phyloP scores from a whole-genome alignment of 2,329 filamentous ascomycete species.

The Graphiopsis chlorocephala region DNA sequence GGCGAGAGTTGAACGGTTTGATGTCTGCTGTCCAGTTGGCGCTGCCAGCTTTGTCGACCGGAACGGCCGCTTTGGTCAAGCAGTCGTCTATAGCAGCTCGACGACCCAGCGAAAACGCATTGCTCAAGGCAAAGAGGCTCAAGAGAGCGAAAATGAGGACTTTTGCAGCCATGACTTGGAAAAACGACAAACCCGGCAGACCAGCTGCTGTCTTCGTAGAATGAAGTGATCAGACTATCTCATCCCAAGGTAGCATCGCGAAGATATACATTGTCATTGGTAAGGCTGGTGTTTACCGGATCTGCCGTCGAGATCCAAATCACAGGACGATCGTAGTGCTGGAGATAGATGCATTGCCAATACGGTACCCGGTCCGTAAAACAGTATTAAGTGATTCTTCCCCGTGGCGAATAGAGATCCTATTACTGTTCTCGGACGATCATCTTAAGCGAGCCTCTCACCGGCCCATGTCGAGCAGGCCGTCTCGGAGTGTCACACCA shows the following conservation, averaged over 20 bases:
- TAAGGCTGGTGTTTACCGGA: neutral
- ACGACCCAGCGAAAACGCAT: neutral
- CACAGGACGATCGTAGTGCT: neutral
- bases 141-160: neutral
- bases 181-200: neutral
- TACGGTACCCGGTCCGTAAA: neutral
- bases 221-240: neutral
- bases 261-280: neutral
- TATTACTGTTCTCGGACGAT: neutral
- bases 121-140: neutral
- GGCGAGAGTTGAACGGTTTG: constrained; percentile 12
- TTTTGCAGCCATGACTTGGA: neutral
- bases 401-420: constrained; percentile 3
- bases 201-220: neutral
- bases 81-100: constrained; percentile 12
- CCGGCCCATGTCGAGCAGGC: neutral
- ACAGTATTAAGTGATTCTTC: neutral
- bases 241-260: neutral
- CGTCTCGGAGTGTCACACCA: neutral
- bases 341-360: constrained; percentile 4
- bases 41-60: constrained; percentile 4
- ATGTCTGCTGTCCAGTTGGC: constrained; percentile 12
- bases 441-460: neutral
- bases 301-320: neutral
- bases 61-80: constrained; percentile 5